Evolutionary conservation across 2,329 filamentous ascomycete species (phyloP).

Genomic region (Aurifilum marmelostoma): DNA sequence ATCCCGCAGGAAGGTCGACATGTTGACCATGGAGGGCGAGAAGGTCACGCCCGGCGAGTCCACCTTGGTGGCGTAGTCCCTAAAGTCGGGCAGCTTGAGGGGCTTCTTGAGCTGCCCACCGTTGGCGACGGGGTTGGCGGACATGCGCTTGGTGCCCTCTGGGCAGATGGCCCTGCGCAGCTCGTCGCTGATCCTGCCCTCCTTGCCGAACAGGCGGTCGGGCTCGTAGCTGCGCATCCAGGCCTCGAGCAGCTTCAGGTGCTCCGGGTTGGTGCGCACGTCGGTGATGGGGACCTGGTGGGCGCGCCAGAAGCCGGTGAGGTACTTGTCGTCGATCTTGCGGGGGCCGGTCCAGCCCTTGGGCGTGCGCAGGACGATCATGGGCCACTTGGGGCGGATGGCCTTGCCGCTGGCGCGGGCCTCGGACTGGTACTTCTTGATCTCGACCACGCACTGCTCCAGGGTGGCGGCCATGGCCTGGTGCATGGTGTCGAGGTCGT

Average conservation of each 20-base stretch:
- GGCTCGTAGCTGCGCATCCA: conserved; percentile 81
- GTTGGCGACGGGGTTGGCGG: conserved; percentile 75
- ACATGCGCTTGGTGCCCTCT: conserved; percentile 69
- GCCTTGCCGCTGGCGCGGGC: conserved; percentile 71
- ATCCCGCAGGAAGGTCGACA: conserved; percentile 69
- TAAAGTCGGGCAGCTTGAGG: conserved; percentile 71
- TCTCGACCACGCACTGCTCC: conserved; percentile 72
- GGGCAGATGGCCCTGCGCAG: conserved; percentile 65
- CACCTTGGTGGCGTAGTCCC: conserved; percentile 65
- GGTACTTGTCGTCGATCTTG: conserved; percentile 69
- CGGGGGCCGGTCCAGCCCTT: conserved; percentile 81
- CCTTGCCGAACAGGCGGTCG: conserved; percentile 68
- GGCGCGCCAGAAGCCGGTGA: conserved; percentile 77
- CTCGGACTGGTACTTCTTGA: conserved; percentile 69
- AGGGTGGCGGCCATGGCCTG: conserved; percentile 80
- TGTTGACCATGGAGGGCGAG: conserved; percentile 69
- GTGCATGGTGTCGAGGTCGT: conserved; percentile 74
- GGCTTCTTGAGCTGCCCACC: conserved; percentile 70
- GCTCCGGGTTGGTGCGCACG: conserved; percentile 64
- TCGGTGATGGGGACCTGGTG: conserved; percentile 79
- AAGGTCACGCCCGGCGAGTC: conserved; percentile 61
- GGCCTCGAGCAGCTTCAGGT: conserved; percentile 69
- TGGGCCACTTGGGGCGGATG: conserved; percentile 74
- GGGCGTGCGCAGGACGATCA: conserved; percentile 76
- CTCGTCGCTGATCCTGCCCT: conserved; percentile 65